These are phyloP conservation scores for Zea luxurians DNA, from an alignment of 176 grass and related monocot genomes.

Conservation along the genomic window DNA sequence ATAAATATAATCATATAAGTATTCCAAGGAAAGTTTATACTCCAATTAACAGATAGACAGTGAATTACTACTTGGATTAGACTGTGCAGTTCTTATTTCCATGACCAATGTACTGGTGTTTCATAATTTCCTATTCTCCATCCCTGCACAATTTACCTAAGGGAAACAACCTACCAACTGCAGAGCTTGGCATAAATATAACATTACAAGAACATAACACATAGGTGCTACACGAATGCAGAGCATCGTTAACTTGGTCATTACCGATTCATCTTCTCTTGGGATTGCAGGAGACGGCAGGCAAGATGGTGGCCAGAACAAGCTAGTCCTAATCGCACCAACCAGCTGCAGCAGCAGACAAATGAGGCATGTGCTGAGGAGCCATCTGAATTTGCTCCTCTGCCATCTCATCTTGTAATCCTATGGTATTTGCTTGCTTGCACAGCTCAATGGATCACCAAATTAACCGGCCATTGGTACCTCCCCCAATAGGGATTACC, in stretches of 20 bases:
- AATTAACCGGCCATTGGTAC: conserved; percentile 28
- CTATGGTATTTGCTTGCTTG: background rate
- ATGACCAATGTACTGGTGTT: background rate
- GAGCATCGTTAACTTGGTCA: background rate
- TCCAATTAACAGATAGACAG: background rate
- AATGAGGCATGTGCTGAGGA: conserved; percentile 40
- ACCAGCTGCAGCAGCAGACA: conserved; percentile 47
- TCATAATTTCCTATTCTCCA: background rate
- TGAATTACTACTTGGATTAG: background rate
- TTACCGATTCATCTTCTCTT: conserved; percentile 42
- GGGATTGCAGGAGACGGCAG: background rate
- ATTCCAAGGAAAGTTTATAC: background rate
- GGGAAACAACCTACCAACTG: background rate
- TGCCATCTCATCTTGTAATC: conserved; percentile 34
- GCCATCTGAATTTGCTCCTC: conserved; percentile 44
- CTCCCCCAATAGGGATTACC: background rate
- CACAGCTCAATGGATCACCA: background rate
- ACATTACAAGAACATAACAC: background rate
- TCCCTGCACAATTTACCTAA: background rate
- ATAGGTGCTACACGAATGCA: background rate
- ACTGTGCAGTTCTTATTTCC: background rate
- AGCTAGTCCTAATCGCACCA: conserved; percentile 36
- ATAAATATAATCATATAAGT: background rate
- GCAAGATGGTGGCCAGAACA: conserved; percentile 30
- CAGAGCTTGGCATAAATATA: background rate